Base-by-base conservation (phyloP, 2,329 filamentous ascomycete genomes). In the Exophiala lecanii-corni region DNA sequence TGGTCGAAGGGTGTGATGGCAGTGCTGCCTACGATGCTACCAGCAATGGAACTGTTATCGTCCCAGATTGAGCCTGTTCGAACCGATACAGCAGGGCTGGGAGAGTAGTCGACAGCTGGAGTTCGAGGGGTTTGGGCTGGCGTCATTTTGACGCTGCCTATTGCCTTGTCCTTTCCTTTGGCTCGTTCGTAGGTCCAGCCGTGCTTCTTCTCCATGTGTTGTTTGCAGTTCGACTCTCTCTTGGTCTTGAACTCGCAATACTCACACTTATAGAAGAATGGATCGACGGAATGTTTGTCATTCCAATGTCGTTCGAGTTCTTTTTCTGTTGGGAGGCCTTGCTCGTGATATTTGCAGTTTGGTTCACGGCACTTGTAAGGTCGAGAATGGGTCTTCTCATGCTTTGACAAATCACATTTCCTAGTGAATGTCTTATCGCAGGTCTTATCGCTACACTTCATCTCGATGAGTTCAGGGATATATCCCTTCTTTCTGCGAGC, bases 141-240 rank as follows among this genome's bases (percentile, higher is more conserved):
- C 18, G 70, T 70, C 42, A 71, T 68, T 60, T 50, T 61, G 51
- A 32, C 56, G 57, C 41, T 60, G 25, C 30, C 33, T 2, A 28
- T 57, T 10, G 36, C 60, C 68, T 84, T 86, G 62, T 86, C 85
- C 60, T 94, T 95, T 64, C 84, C 89, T 76, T 96, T 96, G 47
- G 88, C 91, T 53, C 91, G 85, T 42, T 89, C 76, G 56, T 96
- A 96, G n/a, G 75, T 74, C 84, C 87, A 95, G 45, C 83, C 82
- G 59, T 97, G 89, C 1, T 87, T 84, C 67, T 96, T 96, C 71
- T 97, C 91, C 89, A 96, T 96, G 68, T 97, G 89, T 66, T 96
- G 91, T 64, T 96, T 96, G 77, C 88, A 94, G 66, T 97, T 97
- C 51, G 86, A 92, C 70, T 95, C 86, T 46, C 89, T 84, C 74